Evolutionary conservation across 2,329 filamentous ascomycete genomes (phyloP), one percentile per base, ranked within the genome.

Genomic region (Ascochyta lentis): DNA sequence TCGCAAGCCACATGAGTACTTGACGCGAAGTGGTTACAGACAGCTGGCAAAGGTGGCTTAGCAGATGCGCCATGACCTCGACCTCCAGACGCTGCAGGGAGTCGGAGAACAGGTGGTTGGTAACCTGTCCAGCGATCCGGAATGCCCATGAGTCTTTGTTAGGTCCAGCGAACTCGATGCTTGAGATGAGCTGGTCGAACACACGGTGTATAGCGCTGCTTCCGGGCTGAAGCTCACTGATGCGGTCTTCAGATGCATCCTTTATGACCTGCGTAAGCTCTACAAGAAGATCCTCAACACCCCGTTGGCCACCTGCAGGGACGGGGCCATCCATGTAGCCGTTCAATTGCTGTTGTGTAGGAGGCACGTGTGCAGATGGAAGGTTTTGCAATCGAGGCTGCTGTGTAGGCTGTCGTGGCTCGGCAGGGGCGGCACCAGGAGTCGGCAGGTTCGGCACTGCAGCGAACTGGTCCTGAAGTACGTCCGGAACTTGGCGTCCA

Each of bases 381-480:
- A 76, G 66, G 42, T 62, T 70, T 54, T 76, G 78, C 15, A 79
- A 68, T 37, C 78, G 77, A 35, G 72, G 79, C 61, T 68, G 71
- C 63, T 86, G 83, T 15, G 80, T 75, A 40, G 81, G 80, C 61
- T 84, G 81, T 60, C 86, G 83, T 39, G 86, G 84, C 53, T 88
- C 77, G 22, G 83, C 84, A 41, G 86, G 85, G 44, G 82, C 81
- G 59, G 88, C 85, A 40, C 85, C 85, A 15, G 85, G 84, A 7
- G 86, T 86, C 5, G 85, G 84, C 40, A 89, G 76, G 63, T 83
- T 87, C 1, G 86, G 84, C 57, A 88, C 82, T 24, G 80, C 74
- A 10, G 83, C 78, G 56, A 86, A 87, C 27, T 82, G 78, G 61
- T 88, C 86, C 63, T 86, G 84, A 31, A 88, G 78, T 15, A 88